A percentile compares a stretch with the other conserved stretches of the same genome.
phyloP scores from a whole-genome alignment of 2,329 filamentous ascomycete genomes.

The Alternaria burnsii region DNA sequence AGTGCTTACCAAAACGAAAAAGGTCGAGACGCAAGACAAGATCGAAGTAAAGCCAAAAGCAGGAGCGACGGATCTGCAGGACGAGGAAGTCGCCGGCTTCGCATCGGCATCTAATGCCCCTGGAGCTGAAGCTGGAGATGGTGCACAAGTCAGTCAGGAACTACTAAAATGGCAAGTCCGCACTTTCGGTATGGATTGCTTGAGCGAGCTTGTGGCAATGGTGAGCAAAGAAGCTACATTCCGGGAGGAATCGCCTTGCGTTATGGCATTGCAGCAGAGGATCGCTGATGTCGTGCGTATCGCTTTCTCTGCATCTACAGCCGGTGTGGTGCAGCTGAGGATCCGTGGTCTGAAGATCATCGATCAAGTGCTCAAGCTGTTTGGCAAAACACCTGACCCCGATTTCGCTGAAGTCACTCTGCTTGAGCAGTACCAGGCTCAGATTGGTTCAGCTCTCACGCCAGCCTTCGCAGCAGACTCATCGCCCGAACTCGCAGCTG shows the following conservation, averaged over 20 bases:
- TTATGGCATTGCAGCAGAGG: slow-evolving; percentile 79
- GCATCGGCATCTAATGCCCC: slow-evolving; percentile 73
- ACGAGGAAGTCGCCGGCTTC: slow-evolving; percentile 97
- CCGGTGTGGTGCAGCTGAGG: slow-evolving; percentile 86
- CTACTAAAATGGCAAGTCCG: slow-evolving; percentile 94
- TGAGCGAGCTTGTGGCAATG: slow-evolving; percentile 82
- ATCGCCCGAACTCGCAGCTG: slow-evolving; percentile 91
- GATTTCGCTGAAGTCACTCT: slow-evolving; percentile 98
- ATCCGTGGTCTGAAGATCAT: slow-evolving; percentile 94
- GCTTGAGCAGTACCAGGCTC: slow-evolving; percentile 96
- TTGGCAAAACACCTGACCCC: slow-evolving; percentile 92
- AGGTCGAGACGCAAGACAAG: slow-evolving; percentile 66
- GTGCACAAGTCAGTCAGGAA: slow-evolving; percentile 71
- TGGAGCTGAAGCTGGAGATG: slow-evolving; percentile 53
- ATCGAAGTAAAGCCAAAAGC: slow-evolving; percentile 58
- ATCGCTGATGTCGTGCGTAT: slow-evolving; percentile 95
- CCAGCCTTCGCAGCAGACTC: slow-evolving; percentile 96
- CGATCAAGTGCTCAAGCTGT: slow-evolving; percentile 89
- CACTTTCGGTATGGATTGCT: slow-evolving; percentile 89
- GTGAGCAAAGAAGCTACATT: slow-evolving; percentile 80
- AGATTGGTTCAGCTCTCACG: slow-evolving; percentile 95
- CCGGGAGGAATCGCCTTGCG: slow-evolving; percentile 80
- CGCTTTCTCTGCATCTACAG: slow-evolving; percentile 96
- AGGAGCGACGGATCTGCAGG: slow-evolving; percentile 80
- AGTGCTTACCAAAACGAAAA: slow-evolving; percentile 86